Percentiles rank a stretch among this genome's conserved stretches.
Conservation (phyloP, 2,329 filamentous ascomycete species). For the Rachicladosporium sp. region DNA sequence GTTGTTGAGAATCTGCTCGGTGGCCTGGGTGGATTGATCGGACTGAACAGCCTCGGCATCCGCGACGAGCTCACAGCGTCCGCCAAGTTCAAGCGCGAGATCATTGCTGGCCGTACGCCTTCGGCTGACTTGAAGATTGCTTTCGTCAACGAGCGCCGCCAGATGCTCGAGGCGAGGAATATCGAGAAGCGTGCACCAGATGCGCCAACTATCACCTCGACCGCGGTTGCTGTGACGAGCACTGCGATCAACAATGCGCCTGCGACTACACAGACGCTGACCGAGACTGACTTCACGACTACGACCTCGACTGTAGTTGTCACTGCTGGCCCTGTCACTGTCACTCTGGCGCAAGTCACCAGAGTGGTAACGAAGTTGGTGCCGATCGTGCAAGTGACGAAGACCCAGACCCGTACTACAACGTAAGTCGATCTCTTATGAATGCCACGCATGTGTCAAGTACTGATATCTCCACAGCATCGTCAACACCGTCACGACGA, state of each 20-base stretch:
- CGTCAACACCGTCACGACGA: constrained; percentile 8
- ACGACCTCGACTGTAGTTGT: constrained; percentile 13
- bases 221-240: constrained; percentile 14
- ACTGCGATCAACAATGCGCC: constrained; percentile 8
- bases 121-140: constrained; percentile 9
- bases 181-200: constrained; percentile 25
- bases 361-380: constrained; percentile 12
- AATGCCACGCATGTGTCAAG: too few relatives aligned
- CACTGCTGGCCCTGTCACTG: constrained; percentile 3
- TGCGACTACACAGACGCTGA: constrained; percentile 12
- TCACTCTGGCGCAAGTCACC: constrained; percentile 15
- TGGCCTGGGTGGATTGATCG: constrained; percentile 1
- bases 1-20: constrained; percentile 5
- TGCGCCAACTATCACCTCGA: constrained; percentile 22
- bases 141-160: constrained; percentile 14
- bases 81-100: constrained; percentile 13
- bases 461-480: constrained; percentile 3
- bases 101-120: constrained; percentile 10
- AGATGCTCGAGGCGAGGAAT: constrained; percentile 3
- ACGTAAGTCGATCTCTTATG: constrained; percentile 7
- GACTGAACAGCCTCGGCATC: background rate
- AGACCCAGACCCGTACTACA: constrained; percentile 11
- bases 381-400: constrained; percentile 11
- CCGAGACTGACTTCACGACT: constrained; percentile 12
- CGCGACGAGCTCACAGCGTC: constrained; percentile 5